Percentiles rank a stretch among this genome's conserved stretches.
These are phyloP conservation scores for Neonectria ditissima DNA, from an alignment of 2,329 filamentous ascomycete genomes.

Conservation along the genomic window DNA sequence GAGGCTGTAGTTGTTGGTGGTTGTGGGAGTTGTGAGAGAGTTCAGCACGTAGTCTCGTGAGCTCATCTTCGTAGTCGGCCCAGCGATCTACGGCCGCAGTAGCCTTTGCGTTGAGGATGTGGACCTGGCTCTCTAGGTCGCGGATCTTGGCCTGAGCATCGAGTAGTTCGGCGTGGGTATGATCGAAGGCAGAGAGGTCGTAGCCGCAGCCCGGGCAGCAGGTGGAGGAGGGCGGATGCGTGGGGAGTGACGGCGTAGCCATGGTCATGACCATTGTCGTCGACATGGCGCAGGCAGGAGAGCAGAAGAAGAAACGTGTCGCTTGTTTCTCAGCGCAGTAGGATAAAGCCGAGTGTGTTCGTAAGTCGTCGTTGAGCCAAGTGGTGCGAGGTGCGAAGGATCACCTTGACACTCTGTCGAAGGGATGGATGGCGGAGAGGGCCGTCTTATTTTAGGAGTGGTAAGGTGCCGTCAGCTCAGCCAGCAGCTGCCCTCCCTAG, in stretches of 20 bases:
- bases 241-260: slow-evolving; percentile 45
- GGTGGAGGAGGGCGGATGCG: slow-evolving; percentile 42
- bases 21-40: slow-evolving; percentile 42
- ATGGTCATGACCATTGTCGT: slow-evolving; percentile 52
- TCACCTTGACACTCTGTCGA: not conserved
- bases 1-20: slow-evolving; percentile 34
- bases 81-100: slow-evolving; percentile 72
- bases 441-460: slow-evolving; percentile 36
- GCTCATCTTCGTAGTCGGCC: slow-evolving; percentile 86
- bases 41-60: slow-evolving; percentile 67
- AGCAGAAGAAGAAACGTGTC: not conserved
- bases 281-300: slow-evolving; percentile 36
- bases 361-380: not conserved
- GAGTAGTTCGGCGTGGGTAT: slow-evolving; percentile 58
- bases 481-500: not conserved
- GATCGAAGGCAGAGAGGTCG: slow-evolving; percentile 51
- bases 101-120: slow-evolving; percentile 77
- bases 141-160: slow-evolving; percentile 70
- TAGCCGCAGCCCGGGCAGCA: slow-evolving; percentile 66
- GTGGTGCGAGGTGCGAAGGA: not conserved
- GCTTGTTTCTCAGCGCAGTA: not conserved
- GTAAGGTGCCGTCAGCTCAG: slow-evolving; percentile 15
- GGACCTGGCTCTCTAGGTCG: slow-evolving; percentile 78
- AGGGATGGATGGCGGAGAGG: not conserved
- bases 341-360: not conserved